phyloP scores from a whole-genome alignment of 2,329 filamentous ascomycete genomes.

The Conoideocrella luteorostrata region DNA sequence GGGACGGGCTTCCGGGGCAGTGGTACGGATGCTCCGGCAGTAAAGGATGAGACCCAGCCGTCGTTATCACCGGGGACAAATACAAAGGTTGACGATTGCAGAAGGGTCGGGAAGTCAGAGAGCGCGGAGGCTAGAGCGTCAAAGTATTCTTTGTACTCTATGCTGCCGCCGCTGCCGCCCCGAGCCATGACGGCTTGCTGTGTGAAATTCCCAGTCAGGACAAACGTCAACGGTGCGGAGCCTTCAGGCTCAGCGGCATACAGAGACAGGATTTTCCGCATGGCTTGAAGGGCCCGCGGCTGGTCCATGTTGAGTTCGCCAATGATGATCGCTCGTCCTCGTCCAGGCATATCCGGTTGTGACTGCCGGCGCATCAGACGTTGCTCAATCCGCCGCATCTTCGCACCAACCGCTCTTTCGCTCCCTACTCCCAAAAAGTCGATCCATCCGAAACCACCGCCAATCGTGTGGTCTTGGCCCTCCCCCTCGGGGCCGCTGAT shows the following conservation, averaged over 20 bases:
- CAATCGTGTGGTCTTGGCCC: conserved; percentile 54
- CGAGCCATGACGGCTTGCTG: conserved; percentile 58
- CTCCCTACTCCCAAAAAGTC: conserved; percentile 91
- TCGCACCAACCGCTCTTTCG: conserved; percentile 72
- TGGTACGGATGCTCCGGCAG: conserved; percentile 63
- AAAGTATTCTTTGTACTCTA: conserved; percentile 96
- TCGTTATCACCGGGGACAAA: conserved; percentile 97
- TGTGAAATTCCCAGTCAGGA: conserved; percentile 81
- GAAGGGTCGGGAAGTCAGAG: conserved; percentile 73
- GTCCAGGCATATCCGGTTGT: conserved; percentile 28
- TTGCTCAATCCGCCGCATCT: conserved; percentile 76
- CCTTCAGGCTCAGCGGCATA: conserved; percentile 63
- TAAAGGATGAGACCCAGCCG: conserved; percentile 88
- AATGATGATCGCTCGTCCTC: conserved; percentile 63
- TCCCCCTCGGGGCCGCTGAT: conserved; percentile 51
- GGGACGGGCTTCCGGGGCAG: conserved; percentile 69
- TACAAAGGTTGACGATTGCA: conserved; percentile 75
- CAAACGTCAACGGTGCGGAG: conserved; percentile 67
- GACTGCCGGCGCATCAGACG: conserved; percentile 49
- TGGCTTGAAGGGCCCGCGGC: conserved; percentile 70
- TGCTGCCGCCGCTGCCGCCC: conserved; percentile 70
- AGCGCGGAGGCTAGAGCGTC: conserved; percentile 78
- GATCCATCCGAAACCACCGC: conserved; percentile 90
- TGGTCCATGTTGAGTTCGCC: conserved; percentile 84
- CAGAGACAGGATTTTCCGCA: conserved; percentile 68